Evolutionary conservation across 192 early-diverging fungal genomes (phyloP).

Genomic region (Dispira simplex): DNA sequence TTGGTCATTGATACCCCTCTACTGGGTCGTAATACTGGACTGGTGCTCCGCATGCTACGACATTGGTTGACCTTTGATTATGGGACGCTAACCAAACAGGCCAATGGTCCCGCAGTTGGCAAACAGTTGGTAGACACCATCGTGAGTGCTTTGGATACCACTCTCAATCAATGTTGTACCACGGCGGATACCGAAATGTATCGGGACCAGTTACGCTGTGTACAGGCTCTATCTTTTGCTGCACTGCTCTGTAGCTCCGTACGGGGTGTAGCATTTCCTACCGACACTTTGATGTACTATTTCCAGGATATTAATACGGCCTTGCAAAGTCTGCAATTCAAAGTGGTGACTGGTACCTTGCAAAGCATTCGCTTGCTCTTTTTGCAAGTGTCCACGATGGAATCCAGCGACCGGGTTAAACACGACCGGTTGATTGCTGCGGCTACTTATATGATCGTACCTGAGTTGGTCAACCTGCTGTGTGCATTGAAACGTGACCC

Average conservation of each 20-base stretch:
- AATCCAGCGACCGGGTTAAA: not conserved
- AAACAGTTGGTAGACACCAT: not conserved
- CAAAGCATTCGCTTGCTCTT: slow-evolving; percentile 10
- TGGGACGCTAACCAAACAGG: no score
- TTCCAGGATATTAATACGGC: slow-evolving; percentile 5
- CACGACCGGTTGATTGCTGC: not conserved
- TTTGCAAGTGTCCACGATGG: slow-evolving; percentile 1
- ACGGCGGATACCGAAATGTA: not conserved
- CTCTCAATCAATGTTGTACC: not conserved
- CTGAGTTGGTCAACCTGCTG: slow-evolving; percentile 5
- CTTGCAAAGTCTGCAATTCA: not conserved
- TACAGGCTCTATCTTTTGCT: slow-evolving; percentile 5
- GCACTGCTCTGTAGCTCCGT: slow-evolving; percentile 7
- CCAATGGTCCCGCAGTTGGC: not conserved
- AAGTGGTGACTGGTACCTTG: not conserved
- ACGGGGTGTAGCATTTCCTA: not conserved
- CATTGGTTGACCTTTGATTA: slow-evolving; percentile 8
- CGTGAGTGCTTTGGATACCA: not conserved
- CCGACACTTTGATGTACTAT: not conserved
- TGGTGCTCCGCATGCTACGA: not conserved
- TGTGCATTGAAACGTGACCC: not conserved
- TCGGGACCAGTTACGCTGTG: not conserved
- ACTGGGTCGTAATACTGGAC: slow-evolving; percentile 2
- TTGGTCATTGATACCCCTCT: not conserved
- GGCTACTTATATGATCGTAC: slow-evolving; percentile 3